These are phyloP conservation scores for Phytopythium ostracodes DNA, from an alignment of 352 stramenopile species.

Conservation along the genomic window DNA sequence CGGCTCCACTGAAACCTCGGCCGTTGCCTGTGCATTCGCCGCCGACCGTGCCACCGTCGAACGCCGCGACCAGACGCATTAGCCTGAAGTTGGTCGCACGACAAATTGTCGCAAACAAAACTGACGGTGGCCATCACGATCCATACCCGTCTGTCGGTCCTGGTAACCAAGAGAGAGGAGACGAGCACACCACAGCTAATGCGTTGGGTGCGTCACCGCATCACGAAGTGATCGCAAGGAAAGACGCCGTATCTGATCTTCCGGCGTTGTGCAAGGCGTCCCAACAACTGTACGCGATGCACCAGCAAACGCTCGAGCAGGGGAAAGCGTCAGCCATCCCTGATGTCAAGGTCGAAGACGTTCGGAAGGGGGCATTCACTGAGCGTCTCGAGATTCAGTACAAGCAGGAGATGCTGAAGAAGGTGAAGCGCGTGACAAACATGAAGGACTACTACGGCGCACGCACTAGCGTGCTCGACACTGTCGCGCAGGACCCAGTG, in stretches of 20 bases:
- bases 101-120: conserved; percentile 3
- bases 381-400: conserved; percentile 49
- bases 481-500: conserved; percentile 28
- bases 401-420: conserved; percentile 52
- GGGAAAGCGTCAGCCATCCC: conserved; percentile 15
- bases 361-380: conserved; percentile 47
- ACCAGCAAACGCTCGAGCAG: conserved; percentile 21
- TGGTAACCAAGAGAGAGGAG: background rate
- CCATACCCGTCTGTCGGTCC: too few relatives aligned
- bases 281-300: conserved; percentile 26
- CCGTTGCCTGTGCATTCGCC: background rate
- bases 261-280: conserved; percentile 28
- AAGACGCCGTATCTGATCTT: conserved; percentile 32
- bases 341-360: conserved; percentile 40
- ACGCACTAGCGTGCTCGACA: conserved; percentile 41
- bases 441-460: conserved; percentile 57
- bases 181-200: background rate
- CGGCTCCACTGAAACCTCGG: background rate
- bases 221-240: conserved; percentile 12
- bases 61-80: background rate
- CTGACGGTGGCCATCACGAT: background rate
- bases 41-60: background rate
- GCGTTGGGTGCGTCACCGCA: background rate
- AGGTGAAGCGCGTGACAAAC: conserved; percentile 37
- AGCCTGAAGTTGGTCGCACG: conserved; percentile 1